Percentiles rank a stretch among this genome's conserved stretches.
These are phyloP conservation scores for Rhodotorula toruloides DNA, from an alignment of 768 basidiomycete species.

Conservation along the genomic window DNA sequence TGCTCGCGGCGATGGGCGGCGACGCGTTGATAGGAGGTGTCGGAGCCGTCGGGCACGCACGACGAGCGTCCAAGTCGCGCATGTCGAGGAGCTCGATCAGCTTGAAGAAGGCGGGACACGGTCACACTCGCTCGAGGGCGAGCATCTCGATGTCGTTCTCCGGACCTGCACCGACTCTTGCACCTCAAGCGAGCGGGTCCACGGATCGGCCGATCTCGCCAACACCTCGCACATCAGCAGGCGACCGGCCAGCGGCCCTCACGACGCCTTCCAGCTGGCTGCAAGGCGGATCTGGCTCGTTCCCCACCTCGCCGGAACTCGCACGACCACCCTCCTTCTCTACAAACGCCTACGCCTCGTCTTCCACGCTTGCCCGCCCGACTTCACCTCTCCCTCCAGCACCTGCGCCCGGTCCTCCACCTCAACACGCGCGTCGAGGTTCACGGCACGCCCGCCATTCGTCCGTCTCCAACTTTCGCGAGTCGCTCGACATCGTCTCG, in stretches of 20 bases:
- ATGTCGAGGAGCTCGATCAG: conserved; percentile 29
- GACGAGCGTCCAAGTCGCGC: conserved; percentile 12
- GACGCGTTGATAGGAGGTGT: conserved; percentile 1
- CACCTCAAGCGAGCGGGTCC: background rate
- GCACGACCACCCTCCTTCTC: background rate
- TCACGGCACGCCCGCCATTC: conserved; percentile 82
- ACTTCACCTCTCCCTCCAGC: conserved; percentile 21
- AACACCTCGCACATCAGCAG: background rate
- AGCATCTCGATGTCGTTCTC: conserved; percentile 37
- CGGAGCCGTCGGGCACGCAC: conserved; percentile 9
- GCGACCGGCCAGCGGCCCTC: background rate
- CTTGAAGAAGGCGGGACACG: conserved; percentile 26
- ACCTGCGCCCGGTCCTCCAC: conserved; percentile 1
- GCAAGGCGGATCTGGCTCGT: conserved; percentile 1
- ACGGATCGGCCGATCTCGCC: conserved; percentile 3
- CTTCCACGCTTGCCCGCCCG: conserved; percentile 9
- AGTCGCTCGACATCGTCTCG: conserved; percentile 88
- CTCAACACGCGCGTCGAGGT: conserved; percentile 49
- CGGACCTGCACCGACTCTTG: background rate
- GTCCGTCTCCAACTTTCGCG: conserved; percentile 79
- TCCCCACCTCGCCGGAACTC: background rate
- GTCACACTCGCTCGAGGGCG: conserved; percentile 35
- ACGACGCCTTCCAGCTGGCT: conserved; percentile 20
- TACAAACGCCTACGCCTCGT: conserved; percentile 10
- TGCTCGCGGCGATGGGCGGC: conserved; percentile 22